Percentiles rank a stretch among this genome's conserved stretches.
Evolutionary conservation across 129 eudicot genomes (phyloP).

Genomic region (Silybum marianum): DNA sequence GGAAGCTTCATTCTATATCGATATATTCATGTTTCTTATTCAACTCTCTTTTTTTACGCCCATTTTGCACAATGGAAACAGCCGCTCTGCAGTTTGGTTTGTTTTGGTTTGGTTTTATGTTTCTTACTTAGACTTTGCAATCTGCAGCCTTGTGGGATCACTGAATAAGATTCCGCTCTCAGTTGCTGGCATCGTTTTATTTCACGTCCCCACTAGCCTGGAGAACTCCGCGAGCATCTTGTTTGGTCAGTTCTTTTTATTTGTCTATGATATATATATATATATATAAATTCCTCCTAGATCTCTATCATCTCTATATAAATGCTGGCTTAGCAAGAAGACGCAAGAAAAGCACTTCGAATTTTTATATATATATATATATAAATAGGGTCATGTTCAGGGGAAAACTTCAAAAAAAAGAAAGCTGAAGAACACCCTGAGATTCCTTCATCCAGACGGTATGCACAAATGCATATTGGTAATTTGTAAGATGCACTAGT

Average conservation of each 20-base stretch:
- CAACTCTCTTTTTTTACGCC: neutral
- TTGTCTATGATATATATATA: too few relatives aligned
- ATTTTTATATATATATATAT: too few relatives aligned
- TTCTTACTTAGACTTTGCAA: conserved; percentile 13
- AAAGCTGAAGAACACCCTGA: too few relatives aligned
- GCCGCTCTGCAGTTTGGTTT: neutral
- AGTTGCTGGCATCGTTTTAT: conserved; percentile 81
- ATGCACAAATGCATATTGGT: too few relatives aligned
- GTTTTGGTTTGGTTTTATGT: neutral
- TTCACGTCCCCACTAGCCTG: conserved; percentile 88
- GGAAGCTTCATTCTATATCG: neutral
- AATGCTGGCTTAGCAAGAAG: too few relatives aligned
- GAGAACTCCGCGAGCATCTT: conserved; percentile 91
- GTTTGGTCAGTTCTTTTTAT: conserved; percentile 51
- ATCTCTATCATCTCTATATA: too few relatives aligned
- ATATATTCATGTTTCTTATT: conserved; percentile 19
- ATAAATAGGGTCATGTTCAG: too few relatives aligned
- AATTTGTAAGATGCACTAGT: too few relatives aligned
- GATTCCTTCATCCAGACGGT: too few relatives aligned
- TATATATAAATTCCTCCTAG: too few relatives aligned
- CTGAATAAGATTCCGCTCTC: conserved; percentile 95
- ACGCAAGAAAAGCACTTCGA: too few relatives aligned
- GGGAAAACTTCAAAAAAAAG: too few relatives aligned
- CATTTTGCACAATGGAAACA: neutral
- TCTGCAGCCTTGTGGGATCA: conserved; percentile 92